These are phyloP conservation scores for Fraxinus cuspidata DNA, from an alignment of 257 asterid species.

Conservation along the genomic window DNA sequence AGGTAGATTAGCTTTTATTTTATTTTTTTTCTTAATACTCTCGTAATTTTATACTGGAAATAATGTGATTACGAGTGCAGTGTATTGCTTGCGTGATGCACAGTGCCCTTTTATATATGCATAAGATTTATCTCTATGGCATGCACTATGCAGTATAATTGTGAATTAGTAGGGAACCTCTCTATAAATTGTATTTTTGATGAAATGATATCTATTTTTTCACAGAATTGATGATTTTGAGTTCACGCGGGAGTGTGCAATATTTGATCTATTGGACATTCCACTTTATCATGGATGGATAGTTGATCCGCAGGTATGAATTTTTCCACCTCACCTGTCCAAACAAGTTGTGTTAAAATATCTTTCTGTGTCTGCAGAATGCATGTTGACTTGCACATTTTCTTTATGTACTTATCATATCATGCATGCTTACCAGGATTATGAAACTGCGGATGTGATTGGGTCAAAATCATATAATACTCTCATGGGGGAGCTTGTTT, in stretches of 20 bases:
- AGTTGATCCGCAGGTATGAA: slow-evolving; percentile 89
- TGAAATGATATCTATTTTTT: slow-evolving; percentile 21
- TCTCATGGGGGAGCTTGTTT: slow-evolving; percentile 89
- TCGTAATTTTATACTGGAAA: slow-evolving; percentile 1
- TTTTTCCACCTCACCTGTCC: slow-evolving; percentile 10
- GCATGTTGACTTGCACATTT: background rate
- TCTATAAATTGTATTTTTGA: slow-evolving; percentile 23
- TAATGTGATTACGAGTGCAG: background rate
- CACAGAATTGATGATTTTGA: slow-evolving; percentile 93
- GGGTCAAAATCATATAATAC: slow-evolving; percentile 89
- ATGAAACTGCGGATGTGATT: slow-evolving; percentile 72
- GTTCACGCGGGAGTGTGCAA: slow-evolving; percentile 95
- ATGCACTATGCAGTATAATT: slow-evolving; percentile 19
- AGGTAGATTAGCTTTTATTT: slow-evolving; percentile 47
- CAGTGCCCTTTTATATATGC: background rate
- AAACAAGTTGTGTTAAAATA: background rate
- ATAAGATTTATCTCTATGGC: background rate
- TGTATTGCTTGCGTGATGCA: background rate
- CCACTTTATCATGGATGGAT: slow-evolving; percentile 99
- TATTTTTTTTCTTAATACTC: background rate
- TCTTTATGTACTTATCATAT: slow-evolving; percentile 26
- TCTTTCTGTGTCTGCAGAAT: background rate
- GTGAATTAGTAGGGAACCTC: slow-evolving; percentile 1
- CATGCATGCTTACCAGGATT: slow-evolving; percentile 54
- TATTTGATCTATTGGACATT: slow-evolving; percentile 90